Evolutionary conservation across 139 green algal genomes (phyloP), one percentile per base, ranked within the genome.

Genomic region (Edaphochlamys debaryana): DNA sequence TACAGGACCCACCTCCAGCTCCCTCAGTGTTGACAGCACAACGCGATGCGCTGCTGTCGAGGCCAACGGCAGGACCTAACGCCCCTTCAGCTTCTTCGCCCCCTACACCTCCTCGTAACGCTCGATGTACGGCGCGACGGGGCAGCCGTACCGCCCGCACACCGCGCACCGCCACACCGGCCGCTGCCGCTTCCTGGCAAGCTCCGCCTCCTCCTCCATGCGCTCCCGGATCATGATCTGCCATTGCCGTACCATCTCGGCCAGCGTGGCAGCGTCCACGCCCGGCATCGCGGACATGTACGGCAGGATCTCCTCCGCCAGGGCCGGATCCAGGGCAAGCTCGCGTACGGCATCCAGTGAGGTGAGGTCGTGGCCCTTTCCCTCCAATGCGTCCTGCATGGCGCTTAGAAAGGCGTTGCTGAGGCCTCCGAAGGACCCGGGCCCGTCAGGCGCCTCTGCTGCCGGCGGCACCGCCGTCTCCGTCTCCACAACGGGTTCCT

Each of bases 51-150:
- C n/a, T n/a, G n/a, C n/a, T n/a, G n/a, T n/a, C n/a, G n/a, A n/a
- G n/a, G n/a, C n/a, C n/a, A n/a, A n/a, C n/a, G n/a, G n/a, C n/a
- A n/a, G n/a, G n/a, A n/a, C n/a, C n/a, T n/a, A n/a, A n/a, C n/a
- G n/a, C n/a, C n/a, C n/a, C n/a, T n/a, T n/a, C n/a, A n/a, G n/a
- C n/a, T n/a, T n/a, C 56, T 29, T n/a, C 56, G 25, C 56, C 56
- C 25, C 22, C 38, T n/a, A 69, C 34, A n/a, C 32, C 67, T 90
- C 86, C 27, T 86, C 54, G 42, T 90, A 88, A 0, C 69, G 32
- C 66, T 90, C 86, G 32, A 90, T 90, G 82, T 90, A 90, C n/a
- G 86, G 86, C n/a, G 81, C 82, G 1, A 90, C 77, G 36, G 78
- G 82, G 78, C 86, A 90, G 30, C 86, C 86, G 69, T 88, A 88